Percentiles rank a stretch among this genome's conserved stretches.
phyloP scores from a whole-genome alignment of 371 early-diverging fungal genomes.

The Mucor plumbeus region DNA sequence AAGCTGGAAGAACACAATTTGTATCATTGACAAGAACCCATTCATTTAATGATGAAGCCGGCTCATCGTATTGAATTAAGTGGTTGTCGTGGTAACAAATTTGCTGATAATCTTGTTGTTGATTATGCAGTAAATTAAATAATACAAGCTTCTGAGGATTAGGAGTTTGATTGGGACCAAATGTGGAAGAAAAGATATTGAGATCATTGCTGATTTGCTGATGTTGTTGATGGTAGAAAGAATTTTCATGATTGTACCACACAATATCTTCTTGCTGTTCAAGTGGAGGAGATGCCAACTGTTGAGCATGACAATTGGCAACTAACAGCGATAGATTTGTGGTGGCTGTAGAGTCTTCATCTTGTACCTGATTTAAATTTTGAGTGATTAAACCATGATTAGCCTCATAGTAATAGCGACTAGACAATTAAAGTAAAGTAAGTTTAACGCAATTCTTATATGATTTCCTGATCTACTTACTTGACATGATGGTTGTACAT shows the following conservation, averaged over 20 bases:
- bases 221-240: background rate
- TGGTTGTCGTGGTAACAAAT: background rate
- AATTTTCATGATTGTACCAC: background rate
- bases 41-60: background rate
- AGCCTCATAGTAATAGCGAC: background rate
- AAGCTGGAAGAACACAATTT: constrained; percentile 5
- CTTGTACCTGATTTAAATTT: background rate
- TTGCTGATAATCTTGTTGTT: background rate
- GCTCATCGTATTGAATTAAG: background rate
- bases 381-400: background rate
- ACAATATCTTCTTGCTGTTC: background rate
- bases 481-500: constrained; percentile 2
- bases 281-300: background rate
- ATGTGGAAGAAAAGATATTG: background rate
- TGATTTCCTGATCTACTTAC: background rate
- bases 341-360: background rate
- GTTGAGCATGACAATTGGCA: background rate
- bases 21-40: background rate
- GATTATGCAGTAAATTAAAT: background rate
- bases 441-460: background rate
- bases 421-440: background rate
- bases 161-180: background rate
- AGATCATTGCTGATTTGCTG: background rate
- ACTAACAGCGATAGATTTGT: background rate
- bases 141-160: background rate